Base-by-base conservation (phyloP, 805 yeast genomes). In the Candida caryicola region DNA sequence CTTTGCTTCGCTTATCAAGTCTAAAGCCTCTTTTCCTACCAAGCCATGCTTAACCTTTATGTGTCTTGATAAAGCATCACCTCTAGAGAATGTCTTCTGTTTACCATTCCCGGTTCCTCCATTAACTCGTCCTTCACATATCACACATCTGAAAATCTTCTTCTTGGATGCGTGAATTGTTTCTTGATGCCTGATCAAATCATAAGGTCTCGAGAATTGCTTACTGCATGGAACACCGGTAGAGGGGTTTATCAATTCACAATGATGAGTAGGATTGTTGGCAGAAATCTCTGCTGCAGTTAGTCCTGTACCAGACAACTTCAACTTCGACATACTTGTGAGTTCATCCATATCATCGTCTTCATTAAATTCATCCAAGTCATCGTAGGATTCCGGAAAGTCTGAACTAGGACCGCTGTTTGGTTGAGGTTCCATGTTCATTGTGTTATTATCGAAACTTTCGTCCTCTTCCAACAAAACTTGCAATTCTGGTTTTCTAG, bases 11-110 rank as follows among this genome's bases (percentile, higher is more conserved):
- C 81, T 80, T 49, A 84, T 80, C 29, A 86, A 80, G 37, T 79
- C 77, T 40, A 77, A 70, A n/a, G 86, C 87, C 45, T 81, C 82
- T 43, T 69, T 64, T 28, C 84, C 84, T 29, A 70, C 73, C 38
- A 82, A 62, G 6, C 85, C 84, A 66, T 90, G 98, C 67, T 93
- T 89, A 32, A 89, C 91, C 52, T 95, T 81, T 45, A 69, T 67
- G 48, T 69, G 74, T 38, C 74, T 58, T 1, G 73, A 66, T 44
- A 69, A 62, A 1, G 74, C 74, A 56, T 69, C 74, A 31, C 71
- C 71, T 46, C 74, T 51, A 5, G 72, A 65, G 39, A 69, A 69
- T n/a, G 74, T 69, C 52, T 69, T 69, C 46, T 52, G 64, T 47
- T 66, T 62, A 37, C 79, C 79, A 51, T 76, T 77, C 18, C 78